phyloP scores from a whole-genome alignment of 169 alveolate genomes.

The Miamiensis avidus region DNA sequence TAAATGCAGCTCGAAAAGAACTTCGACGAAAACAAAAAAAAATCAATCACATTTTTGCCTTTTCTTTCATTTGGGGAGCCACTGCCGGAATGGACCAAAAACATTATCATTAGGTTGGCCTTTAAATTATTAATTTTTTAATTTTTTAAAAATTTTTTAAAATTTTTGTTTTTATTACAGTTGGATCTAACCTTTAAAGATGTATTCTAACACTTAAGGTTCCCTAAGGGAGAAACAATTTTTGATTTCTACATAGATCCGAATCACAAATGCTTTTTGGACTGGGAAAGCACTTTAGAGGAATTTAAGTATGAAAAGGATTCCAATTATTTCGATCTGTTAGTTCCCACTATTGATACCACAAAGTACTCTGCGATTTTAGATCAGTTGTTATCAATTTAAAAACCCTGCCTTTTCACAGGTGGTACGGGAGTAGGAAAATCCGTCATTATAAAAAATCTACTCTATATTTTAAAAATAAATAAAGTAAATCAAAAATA shows the following conservation, averaged over 20 bases:
- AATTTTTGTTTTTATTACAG: constrained; percentile 31
- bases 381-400: constrained; percentile 59
- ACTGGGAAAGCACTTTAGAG: constrained; percentile 43
- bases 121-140: constrained; percentile 19
- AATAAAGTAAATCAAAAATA: no score
- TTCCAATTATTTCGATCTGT: constrained; percentile 72
- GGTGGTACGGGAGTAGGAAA: constrained; percentile 95
- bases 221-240: constrained; percentile 51
- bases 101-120: constrained; percentile 52
- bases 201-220: constrained; percentile 22
- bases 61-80: constrained; percentile 65
- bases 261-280: constrained; percentile 27
- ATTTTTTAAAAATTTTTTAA: constrained; percentile 33
- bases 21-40: constrained; percentile 58
- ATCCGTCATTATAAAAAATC: constrained; percentile 81
- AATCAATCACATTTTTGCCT: constrained; percentile 58
- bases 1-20: constrained; percentile 18
- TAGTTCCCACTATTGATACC: constrained; percentile 92
- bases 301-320: constrained; percentile 65
- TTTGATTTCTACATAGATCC: constrained; percentile 53
- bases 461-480: constrained; percentile 74
- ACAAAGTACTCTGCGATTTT: constrained; percentile 75
- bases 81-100: constrained; percentile 54
- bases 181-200: constrained; percentile 27
- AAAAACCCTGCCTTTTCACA: constrained; percentile 83